Evolutionary conservation across 208 protist species (phyloP).

Genomic region (Leishmania amazonensis): DNA sequence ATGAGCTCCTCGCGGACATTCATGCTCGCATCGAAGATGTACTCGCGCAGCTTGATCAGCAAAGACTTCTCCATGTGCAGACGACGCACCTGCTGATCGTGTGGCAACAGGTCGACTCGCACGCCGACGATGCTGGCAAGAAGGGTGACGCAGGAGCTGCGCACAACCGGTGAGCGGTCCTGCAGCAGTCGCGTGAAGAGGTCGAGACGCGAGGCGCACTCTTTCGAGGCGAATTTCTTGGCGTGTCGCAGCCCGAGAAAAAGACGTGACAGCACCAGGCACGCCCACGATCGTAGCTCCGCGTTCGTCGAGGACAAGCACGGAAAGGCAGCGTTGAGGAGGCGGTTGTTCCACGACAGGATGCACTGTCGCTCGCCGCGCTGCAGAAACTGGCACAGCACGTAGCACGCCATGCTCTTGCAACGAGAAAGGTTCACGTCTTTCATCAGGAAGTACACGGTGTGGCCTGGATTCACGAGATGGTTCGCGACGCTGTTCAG

Average conservation of each 20-base stretch:
- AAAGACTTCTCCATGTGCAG: conserved; percentile 89
- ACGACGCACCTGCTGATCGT: conserved; percentile 68
- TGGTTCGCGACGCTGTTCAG: conserved; percentile 20
- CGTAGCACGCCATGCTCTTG: conserved; percentile 94
- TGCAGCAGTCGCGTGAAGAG: conserved; percentile 78
- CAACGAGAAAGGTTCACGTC: conserved; percentile 69
- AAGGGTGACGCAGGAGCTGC: conserved; percentile 86
- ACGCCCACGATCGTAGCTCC: conserved; percentile 86
- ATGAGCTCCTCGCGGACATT: conserved; percentile 87
- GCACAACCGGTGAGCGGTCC: conserved; percentile 86
- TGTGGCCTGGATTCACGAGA: conserved; percentile 24
- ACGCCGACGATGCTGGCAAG: conserved; percentile 79
- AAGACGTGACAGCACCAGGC: conserved; percentile 75
- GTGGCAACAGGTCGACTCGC: conserved; percentile 52
- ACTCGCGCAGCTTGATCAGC: conserved; percentile 75
- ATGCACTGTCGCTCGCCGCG: conserved; percentile 70
- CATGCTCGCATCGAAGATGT: conserved; percentile 87
- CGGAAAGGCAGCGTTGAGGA: conserved; percentile 79
- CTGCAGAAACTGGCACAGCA: conserved; percentile 87
- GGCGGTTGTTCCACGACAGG: conserved; percentile 79
- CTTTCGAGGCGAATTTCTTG: conserved; percentile 72
- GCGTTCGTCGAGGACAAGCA: conserved; percentile 60
- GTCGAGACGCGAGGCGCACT: conserved; percentile 75
- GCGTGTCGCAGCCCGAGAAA: conserved; percentile 74
- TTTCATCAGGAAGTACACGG: conserved; percentile 74